Percentiles rank a stretch among this genome's conserved stretches.
Evolutionary conservation across 441 rosid genomes (phyloP).

Genomic region (Aquilaria agallochum): DNA sequence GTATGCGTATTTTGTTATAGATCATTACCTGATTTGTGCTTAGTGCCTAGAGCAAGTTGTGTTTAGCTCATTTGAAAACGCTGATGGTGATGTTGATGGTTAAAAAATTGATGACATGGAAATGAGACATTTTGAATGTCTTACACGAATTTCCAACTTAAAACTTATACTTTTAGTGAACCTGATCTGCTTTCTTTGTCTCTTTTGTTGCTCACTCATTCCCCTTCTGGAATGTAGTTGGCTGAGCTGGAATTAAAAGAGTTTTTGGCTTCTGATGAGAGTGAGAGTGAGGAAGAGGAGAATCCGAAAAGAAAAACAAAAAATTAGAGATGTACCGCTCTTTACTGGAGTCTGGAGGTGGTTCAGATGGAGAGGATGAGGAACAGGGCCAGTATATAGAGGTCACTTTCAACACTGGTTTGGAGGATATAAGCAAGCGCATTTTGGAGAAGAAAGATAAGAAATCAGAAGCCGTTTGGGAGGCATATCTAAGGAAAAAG

Average conservation of each 20-base stretch:
- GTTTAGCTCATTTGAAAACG: no score
- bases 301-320: conserved; percentile 40
- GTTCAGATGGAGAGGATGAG: conserved; percentile 60
- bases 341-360: conserved; percentile 58
- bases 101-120: no score
- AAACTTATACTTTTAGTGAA: no score
- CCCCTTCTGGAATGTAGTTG: conserved; percentile 32
- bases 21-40: neutral
- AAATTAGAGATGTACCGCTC: conserved; percentile 57
- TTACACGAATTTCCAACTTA: no score
- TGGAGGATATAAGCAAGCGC: conserved; percentile 84
- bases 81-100: no score
- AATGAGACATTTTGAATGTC: no score
- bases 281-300: conserved; percentile 55
- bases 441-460: conserved; percentile 67
- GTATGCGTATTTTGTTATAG: neutral
- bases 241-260: conserved; percentile 81
- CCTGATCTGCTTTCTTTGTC: neutral
- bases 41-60: no score
- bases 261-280: conserved; percentile 83
- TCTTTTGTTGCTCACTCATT: neutral
- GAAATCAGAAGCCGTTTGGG: conserved; percentile 80
- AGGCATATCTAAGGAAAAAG: conserved; percentile 47
- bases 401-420: conserved; percentile 82
- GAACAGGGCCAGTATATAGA: conserved; percentile 80